Percentiles rank a stretch among this genome's conserved stretches.
Evolutionary conservation across 352 stramenopile genomes (phyloP).

Genomic region (Sclerospora graminicola): DNA sequence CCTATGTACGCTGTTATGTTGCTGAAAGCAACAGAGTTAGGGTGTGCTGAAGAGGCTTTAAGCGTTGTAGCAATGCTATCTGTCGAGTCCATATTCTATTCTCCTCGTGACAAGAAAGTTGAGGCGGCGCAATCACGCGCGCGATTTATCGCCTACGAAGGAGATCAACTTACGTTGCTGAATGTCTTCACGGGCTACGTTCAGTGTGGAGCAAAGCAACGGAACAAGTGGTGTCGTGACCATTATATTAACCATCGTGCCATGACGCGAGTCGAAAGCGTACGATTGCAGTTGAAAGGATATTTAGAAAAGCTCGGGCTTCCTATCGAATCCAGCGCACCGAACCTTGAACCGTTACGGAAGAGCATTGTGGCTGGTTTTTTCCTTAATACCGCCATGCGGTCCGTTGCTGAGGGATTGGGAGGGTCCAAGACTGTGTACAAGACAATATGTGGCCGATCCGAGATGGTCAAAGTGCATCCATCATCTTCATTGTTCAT

Average conservation of each 20-base stretch:
- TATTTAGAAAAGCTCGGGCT: constrained; percentile 70
- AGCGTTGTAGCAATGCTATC: constrained; percentile 86
- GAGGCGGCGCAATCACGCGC: constrained; percentile 70
- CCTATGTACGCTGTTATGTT: constrained; percentile 87
- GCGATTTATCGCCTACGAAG: constrained; percentile 72
- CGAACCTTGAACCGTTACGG: constrained; percentile 73
- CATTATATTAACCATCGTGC: constrained; percentile 81
- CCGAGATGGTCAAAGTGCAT: constrained; percentile 82
- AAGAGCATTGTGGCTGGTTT: constrained; percentile 84
- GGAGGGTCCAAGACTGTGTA: constrained; percentile 70
- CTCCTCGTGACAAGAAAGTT: constrained; percentile 73
- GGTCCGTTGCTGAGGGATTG: constrained; percentile 58
- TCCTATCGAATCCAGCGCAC: constrained; percentile 55
- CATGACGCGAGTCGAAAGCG: constrained; percentile 79
- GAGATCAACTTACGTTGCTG: constrained; percentile 77
- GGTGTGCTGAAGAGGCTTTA: constrained; percentile 74
- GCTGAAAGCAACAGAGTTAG: constrained; percentile 63
- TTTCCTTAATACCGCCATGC: constrained; percentile 85
- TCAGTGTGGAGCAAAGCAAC: constrained; percentile 65
- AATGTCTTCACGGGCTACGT: constrained; percentile 76
- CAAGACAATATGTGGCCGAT: constrained; percentile 79
- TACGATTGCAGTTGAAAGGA: constrained; percentile 52
- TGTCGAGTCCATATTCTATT: constrained; percentile 87
- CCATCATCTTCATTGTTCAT: constrained; percentile 84
- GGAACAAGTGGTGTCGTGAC: constrained; percentile 79